These are phyloP conservation scores for Podaxis sp. DNA, from an alignment of 768 basidiomycete genomes.

Conservation along the genomic window DNA sequence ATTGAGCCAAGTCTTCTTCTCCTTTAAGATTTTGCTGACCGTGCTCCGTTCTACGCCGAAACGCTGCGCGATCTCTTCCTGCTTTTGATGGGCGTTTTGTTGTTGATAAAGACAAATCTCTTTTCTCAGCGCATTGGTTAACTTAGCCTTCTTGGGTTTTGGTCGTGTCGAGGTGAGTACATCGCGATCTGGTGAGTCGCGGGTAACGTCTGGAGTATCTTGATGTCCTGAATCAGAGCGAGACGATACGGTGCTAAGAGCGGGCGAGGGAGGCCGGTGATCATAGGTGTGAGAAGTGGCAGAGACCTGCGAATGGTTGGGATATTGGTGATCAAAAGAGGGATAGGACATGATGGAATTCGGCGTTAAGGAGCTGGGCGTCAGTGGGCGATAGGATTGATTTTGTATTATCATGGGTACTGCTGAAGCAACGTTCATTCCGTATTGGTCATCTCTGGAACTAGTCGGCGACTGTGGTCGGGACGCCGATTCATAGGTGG, in stretches of 20 bases:
- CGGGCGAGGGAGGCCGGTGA: constrained; percentile 61
- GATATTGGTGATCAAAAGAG: constrained; percentile 35
- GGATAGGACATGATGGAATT: constrained; percentile 47
- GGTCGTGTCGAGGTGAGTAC: constrained; percentile 7
- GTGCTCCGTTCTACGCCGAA: constrained; percentile 89
- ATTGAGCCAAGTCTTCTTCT: constrained; percentile 80
- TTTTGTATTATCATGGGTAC: constrained; percentile 14
- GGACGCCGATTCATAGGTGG: constrained; percentile 10
- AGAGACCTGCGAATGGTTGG: constrained; percentile 46
- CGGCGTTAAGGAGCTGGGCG: constrained; percentile 28
- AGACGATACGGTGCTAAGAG: constrained; percentile 57
- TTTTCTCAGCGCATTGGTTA: constrained; percentile 74
- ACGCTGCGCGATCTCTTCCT: constrained; percentile 78
- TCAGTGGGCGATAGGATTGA: constrained; percentile 12
- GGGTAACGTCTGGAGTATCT: constrained; percentile 19
- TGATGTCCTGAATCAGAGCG: constrained; percentile 40
- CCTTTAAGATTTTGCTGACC: constrained; percentile 89
- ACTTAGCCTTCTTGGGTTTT: constrained; percentile 34
- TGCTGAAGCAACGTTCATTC: constrained; percentile 11
- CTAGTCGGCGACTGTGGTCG: constrained; percentile 11
- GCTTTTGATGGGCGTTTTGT: constrained; percentile 65
- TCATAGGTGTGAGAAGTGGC: constrained; percentile 38
- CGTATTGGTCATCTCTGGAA: constrained; percentile 13
- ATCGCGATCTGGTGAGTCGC: constrained; percentile 19
- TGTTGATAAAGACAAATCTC: constrained; percentile 69